Conservation (phyloP, 805 yeast species). For the Lipomyces anomalus region DNA sequence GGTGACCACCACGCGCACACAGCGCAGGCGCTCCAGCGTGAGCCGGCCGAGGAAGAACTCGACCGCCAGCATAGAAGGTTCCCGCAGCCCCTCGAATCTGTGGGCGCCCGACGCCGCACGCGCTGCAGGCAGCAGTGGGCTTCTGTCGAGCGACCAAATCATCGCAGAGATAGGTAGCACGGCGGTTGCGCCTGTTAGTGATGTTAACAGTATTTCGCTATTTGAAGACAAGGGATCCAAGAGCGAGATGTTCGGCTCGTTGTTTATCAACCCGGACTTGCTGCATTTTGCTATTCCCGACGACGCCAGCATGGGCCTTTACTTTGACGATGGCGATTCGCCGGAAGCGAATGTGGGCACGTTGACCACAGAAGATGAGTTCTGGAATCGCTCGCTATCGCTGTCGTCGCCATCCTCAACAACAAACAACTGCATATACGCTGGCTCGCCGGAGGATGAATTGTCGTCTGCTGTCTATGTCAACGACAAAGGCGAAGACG, state of each 20-base stretch:
- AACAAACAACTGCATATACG: too few relatives aligned
- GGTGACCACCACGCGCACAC: background rate
- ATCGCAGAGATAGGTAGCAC: background rate
- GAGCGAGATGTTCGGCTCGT: conserved; percentile 16
- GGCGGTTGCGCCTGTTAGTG: background rate
- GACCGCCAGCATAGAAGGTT: conserved; percentile 8
- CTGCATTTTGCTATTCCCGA: conserved; percentile 21
- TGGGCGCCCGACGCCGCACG: background rate
- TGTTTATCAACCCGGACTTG: conserved; percentile 22
- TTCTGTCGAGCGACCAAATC: background rate
- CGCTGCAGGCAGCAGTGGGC: background rate
- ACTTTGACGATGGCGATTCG: conserved; percentile 11
- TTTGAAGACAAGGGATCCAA: background rate
- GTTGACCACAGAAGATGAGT: background rate
- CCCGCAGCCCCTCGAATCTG: background rate
- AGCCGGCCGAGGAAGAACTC: conserved; percentile 19
- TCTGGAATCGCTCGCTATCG: background rate
- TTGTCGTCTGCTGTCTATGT: background rate
- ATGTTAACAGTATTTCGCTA: background rate
- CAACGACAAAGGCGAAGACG: background rate
- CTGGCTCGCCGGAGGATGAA: too few relatives aligned
- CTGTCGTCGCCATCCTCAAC: background rate
- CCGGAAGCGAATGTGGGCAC: background rate
- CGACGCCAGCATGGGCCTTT: conserved; percentile 14
- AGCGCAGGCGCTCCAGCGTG: background rate